These are phyloP conservation scores for Tripidium arundinaceum DNA, from an alignment of 202 grass and related monocot species.

Conservation along the genomic window DNA sequence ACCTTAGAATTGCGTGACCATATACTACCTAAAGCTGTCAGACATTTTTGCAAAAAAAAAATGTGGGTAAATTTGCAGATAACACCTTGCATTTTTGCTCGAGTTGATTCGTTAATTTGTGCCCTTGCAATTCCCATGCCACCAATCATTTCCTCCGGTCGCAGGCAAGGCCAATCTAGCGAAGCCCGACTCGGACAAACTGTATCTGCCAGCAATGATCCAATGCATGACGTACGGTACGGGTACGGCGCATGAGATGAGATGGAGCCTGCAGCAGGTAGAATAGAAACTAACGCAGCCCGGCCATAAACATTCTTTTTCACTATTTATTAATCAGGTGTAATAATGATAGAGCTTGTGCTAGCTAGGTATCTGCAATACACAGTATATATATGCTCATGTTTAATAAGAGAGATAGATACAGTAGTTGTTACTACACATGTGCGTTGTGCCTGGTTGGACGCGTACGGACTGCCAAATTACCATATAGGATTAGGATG, in stretches of 20 bases:
- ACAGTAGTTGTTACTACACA: neutral
- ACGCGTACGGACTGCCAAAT: no score
- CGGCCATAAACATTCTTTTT: constrained; percentile 10
- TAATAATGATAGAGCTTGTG: neutral
- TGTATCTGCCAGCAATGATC: constrained; percentile 34
- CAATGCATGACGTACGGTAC: neutral
- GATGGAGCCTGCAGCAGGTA: neutral
- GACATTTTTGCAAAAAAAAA: no score
- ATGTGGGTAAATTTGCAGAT: no score
- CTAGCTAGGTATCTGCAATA: neutral
- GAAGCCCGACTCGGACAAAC: constrained; percentile 12
- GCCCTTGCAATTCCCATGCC: no score
- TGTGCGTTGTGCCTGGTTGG: neutral
- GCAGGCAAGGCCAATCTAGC: constrained; percentile 2
- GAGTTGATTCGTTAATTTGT: no score
- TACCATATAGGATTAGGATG: no score
- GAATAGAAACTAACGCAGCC: neutral
- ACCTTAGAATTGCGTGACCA: no score
- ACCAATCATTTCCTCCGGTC: no score
- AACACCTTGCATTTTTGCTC: no score
- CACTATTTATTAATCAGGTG: constrained; percentile 29
- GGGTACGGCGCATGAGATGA: neutral
- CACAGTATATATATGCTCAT: neutral
- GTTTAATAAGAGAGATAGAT: neutral
- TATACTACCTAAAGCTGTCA: no score